Evolutionary conservation across 441 rosid species (phyloP).

Genomic region (Geranium incanum): DNA sequence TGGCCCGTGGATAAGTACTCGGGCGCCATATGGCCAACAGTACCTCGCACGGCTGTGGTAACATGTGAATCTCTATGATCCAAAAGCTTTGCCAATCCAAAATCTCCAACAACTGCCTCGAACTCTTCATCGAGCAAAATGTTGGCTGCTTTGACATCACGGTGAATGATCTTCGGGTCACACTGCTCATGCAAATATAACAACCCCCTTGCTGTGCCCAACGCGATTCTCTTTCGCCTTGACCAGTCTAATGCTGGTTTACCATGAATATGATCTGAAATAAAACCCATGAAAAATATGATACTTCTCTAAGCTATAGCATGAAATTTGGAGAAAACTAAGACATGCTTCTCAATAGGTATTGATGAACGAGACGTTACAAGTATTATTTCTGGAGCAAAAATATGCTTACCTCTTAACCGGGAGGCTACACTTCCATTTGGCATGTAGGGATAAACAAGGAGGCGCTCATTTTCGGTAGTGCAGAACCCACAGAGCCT

Average conservation of each 20-base stretch:
- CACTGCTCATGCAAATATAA: conserved; percentile 88
- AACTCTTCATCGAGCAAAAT: too few relatives aligned
- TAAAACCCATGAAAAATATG: neutral
- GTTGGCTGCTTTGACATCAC: too few relatives aligned
- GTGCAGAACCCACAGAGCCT: conserved; percentile 79
- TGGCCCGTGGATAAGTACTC: conserved; percentile 92
- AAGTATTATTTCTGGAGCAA: neutral
- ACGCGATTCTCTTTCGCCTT: conserved; percentile 66
- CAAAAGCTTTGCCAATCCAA: conserved; percentile 77
- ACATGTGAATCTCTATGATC: conserved; percentile 81
- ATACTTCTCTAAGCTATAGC: neutral
- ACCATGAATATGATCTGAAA: conserved; percentile 32
- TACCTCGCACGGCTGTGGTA: conserved; percentile 87
- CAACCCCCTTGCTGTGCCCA: conserved; percentile 83
- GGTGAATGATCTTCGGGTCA: neutral
- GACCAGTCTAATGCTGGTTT: conserved; percentile 79
- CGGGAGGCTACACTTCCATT: conserved; percentile 92
- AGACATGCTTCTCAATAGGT: too few relatives aligned
- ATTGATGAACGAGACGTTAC: neutral
- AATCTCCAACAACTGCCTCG: conserved; percentile 83
- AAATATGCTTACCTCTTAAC: conserved; percentile 51
- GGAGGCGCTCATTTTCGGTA: conserved; percentile 74
- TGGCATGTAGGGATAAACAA: conserved; percentile 87
- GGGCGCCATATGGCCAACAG: conserved; percentile 87
- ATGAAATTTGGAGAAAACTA: too few relatives aligned